Evolutionary conservation across 192 early-diverging fungal species (phyloP), one percentile per base, ranked within the genome.

Genomic region (Mycoemilia scoparia): DNA sequence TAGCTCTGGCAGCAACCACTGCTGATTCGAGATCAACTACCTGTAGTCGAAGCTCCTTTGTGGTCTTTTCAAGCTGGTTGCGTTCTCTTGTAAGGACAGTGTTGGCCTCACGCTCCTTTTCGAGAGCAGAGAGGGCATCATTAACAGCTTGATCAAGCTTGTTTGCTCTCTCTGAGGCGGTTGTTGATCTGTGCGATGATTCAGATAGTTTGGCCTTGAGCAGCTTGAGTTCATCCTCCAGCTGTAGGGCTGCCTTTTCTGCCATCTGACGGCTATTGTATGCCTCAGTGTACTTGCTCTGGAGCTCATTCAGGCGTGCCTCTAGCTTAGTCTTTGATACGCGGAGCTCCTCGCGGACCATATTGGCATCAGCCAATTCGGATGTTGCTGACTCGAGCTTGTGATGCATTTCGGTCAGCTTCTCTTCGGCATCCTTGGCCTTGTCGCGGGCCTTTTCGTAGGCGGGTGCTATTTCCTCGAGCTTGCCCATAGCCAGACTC

Each of bases 41-140:
- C 5, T 80, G 73, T 20, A 71, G 59, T 16, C 71, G 70, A 27
- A 87, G 63, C 51, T 86, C 80, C 44, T 83, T 83, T 32, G 84
- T 57, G 39, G 77, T 71, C 54, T 83, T 87, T 45, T 91, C 84
- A n/a, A 88, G 63, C 11, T 45, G 34, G 22, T 67, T 49, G 66
- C 82, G 67, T 41, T 82, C 82, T 53, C 82, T 88, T 37, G 64
- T 65, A 11, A 91, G 57, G 29, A 82, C 79, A 12, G 67, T 67
- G 42, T 77, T 70, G 26, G 71, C 58, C 29, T 79, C 57, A 41
- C 22, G 73, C 52, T 36, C 66, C 67, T 43, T 75, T 49, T 63
- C 84, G 67, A 48, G 74, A 43, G 43, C 79, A 64, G 38, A 61
- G 50, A 60, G 64, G 2, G 51, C 51, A 16, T 66, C 64, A n/a